A percentile compares a stretch with the other conserved stretches of the same genome.
These are phyloP conservation scores for Daldinia eschscholtzii DNA, from an alignment of 2,329 filamentous ascomycete species.

Conservation along the genomic window DNA sequence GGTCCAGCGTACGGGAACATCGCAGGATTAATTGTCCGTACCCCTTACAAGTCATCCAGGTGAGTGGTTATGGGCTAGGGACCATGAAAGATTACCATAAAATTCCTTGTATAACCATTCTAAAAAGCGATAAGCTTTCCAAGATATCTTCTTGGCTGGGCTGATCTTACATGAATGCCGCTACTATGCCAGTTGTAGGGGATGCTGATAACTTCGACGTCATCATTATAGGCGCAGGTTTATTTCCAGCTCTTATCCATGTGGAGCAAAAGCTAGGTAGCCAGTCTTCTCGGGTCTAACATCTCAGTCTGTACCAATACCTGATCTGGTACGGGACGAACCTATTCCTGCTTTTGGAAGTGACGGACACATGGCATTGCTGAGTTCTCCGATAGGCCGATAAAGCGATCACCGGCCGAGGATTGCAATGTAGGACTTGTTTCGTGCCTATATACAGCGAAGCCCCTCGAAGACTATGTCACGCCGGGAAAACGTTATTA, in stretches of 20 bases:
- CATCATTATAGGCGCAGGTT: not conserved
- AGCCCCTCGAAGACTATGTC: not conserved
- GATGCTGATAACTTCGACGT: not conserved
- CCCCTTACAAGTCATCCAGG: no score
- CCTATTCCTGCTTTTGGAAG: not conserved
- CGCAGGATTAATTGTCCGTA: no score
- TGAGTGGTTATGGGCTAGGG: no score
- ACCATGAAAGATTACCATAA: no score
- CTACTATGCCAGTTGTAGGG: not conserved
- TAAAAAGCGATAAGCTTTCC: no score
- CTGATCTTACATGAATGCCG: no score
- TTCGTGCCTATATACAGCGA: not conserved
- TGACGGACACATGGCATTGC: not conserved
- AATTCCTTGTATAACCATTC: no score
- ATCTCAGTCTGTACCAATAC: not conserved
- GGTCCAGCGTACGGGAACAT: no score
- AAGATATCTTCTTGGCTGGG: no score
- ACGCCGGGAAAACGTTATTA: not conserved
- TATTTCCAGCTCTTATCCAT: not conserved
- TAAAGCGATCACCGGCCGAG: not conserved
- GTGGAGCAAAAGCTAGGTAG: not conserved
- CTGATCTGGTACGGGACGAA: not conserved
- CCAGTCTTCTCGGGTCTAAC: not conserved
- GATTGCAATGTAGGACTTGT: not conserved
- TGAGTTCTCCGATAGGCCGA: not conserved